A percentile compares a stretch with the other conserved stretches of the same genome.
phyloP scores from a whole-genome alignment of 768 basidiomycete genomes.

The Boletus patriciae region DNA sequence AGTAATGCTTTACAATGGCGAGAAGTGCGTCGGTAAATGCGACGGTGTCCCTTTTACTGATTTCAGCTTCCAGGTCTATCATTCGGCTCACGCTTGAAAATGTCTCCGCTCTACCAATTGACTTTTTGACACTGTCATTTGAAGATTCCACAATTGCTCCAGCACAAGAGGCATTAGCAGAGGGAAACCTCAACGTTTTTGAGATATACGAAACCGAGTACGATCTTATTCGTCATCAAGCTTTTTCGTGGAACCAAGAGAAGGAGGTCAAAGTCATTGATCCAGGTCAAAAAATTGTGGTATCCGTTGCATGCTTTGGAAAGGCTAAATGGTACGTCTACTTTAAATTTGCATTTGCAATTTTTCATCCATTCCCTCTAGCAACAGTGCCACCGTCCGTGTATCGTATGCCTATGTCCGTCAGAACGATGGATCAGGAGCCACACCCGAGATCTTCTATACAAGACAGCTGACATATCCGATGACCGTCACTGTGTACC shows the following conservation, averaged over 20 bases:
- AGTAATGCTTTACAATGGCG: constrained; percentile 93
- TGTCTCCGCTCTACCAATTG: constrained; percentile 74
- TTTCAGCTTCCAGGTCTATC: constrained; percentile 54
- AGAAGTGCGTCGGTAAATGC: constrained; percentile 56
- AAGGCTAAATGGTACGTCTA: constrained; percentile 85
- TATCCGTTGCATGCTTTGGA: constrained; percentile 77
- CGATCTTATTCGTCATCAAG: constrained; percentile 70
- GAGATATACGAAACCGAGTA: constrained; percentile 92
- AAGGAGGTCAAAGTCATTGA: constrained; percentile 49
- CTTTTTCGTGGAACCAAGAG: constrained; percentile 69
- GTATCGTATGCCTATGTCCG: constrained; percentile 79
- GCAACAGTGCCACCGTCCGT: constrained; percentile 75
- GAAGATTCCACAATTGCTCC: constrained; percentile 86
- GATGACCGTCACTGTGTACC: constrained; percentile 90
- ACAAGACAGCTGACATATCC: constrained; percentile 88
- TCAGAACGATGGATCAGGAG: constrained; percentile 36
- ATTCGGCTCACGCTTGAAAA: constrained; percentile 91
- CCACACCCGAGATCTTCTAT: constrained; percentile 61
- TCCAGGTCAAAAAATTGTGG: constrained; percentile 68
- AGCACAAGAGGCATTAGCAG: constrained; percentile 73
- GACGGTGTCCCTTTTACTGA: neutral
- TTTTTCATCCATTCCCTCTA: constrained; percentile 32
- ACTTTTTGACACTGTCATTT: constrained; percentile 84
- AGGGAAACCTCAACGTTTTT: constrained; percentile 77
- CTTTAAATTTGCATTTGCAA: neutral